Evolutionary conservation across 768 basidiomycete genomes (phyloP).

Genomic region (Candolleomyces efflorescens): DNA sequence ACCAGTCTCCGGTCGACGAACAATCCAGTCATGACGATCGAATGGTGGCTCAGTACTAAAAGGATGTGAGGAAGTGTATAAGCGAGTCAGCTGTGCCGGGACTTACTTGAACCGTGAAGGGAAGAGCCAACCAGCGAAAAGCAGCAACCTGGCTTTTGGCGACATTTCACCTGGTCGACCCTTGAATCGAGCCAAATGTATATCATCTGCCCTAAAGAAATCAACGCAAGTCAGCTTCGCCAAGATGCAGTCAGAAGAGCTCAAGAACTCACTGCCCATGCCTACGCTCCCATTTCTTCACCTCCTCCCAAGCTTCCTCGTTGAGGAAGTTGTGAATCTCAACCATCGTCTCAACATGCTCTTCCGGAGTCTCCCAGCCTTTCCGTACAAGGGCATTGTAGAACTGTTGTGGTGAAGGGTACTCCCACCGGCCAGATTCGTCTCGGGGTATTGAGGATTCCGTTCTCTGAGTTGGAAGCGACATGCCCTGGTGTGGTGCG

Average conservation of each 20-base stretch:
- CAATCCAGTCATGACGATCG: slow-evolving; percentile 97
- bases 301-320: slow-evolving; percentile 94
- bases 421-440: slow-evolving; percentile 70
- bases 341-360: slow-evolving; percentile 95
- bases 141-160: slow-evolving; percentile 86
- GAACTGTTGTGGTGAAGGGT: slow-evolving; percentile 96
- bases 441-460: slow-evolving; percentile 85
- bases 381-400: slow-evolving; percentile 96
- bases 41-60: slow-evolving; percentile 87
- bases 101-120: slow-evolving; percentile 88
- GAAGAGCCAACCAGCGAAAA: slow-evolving; percentile 85
- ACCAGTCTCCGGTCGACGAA: slow-evolving; percentile 74
- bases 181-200: slow-evolving; percentile 79
- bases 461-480: slow-evolving; percentile 70
- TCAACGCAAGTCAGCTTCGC: not conserved
- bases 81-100: not conserved
- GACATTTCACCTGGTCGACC: slow-evolving; percentile 91
- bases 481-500: slow-evolving; percentile 48
- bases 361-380: slow-evolving; percentile 96
- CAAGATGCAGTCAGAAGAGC: not conserved
- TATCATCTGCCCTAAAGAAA: slow-evolving; percentile 51
- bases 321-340: slow-evolving; percentile 98
- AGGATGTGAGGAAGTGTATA: not conserved
- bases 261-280: slow-evolving; percentile 47
- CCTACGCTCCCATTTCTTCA: slow-evolving; percentile 86